These are phyloP conservation scores for Notholithocarpus densiflorus DNA, from an alignment of 306 rosid genomes.

Conservation along the genomic window DNA sequence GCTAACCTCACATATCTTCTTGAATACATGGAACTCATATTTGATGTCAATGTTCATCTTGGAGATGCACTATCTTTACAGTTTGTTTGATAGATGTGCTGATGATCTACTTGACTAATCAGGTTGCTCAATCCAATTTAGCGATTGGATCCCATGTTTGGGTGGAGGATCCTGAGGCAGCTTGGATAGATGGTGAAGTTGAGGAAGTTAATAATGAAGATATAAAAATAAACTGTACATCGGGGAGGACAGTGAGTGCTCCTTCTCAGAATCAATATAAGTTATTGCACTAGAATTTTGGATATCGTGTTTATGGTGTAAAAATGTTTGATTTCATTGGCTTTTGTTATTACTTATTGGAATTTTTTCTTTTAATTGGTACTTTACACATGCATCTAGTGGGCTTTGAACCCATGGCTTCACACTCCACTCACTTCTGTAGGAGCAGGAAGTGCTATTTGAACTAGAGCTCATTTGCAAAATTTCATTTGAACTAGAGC, in stretches of 20 bases:
- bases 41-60: constrained; percentile 1
- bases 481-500: neutral
- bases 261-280: neutral
- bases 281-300: neutral
- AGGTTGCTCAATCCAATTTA: constrained; percentile 55
- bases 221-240: constrained; percentile 39
- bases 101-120: constrained; percentile 33
- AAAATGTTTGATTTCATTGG: neutral
- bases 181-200: constrained; percentile 89
- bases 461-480: neutral
- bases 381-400: neutral
- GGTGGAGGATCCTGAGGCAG: constrained; percentile 69
- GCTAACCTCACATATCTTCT: neutral
- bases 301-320: neutral
- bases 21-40: neutral
- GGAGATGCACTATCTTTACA: neutral
- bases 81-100: constrained; percentile 14
- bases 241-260: constrained; percentile 63
- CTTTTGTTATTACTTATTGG: neutral
- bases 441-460: neutral
- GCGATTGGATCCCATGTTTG: constrained; percentile 67
- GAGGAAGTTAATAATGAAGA: constrained; percentile 43
- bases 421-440: too few relatives aligned
- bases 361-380: neutral
- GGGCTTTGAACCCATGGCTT: too few relatives aligned